Percentiles rank a stretch among this genome's conserved stretches.
These are phyloP conservation scores for Talaromyces sp. DNA, from an alignment of 2,329 filamentous ascomycete genomes.

Conservation along the genomic window DNA sequence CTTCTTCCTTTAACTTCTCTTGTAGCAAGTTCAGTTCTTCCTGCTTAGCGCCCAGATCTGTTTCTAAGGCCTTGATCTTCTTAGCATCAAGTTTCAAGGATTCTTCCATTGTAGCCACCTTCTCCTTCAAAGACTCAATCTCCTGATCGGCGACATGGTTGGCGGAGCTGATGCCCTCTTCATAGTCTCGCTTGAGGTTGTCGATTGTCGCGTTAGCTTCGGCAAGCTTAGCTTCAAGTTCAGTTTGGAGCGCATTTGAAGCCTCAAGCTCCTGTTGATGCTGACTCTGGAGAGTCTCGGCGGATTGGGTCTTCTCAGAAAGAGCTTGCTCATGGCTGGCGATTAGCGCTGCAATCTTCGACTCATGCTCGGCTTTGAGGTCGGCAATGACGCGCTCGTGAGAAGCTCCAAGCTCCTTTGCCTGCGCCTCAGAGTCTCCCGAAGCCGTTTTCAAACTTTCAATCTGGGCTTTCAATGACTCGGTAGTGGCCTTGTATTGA, in stretches of 20 bases:
- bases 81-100: slow-evolving; percentile 30
- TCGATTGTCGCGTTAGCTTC: slow-evolving; percentile 34
- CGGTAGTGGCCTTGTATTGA: slow-evolving; percentile 26
- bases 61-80: slow-evolving; percentile 34
- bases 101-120: slow-evolving; percentile 32
- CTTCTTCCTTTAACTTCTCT: slow-evolving; percentile 36
- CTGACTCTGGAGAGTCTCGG: slow-evolving; percentile 31
- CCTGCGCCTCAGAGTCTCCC: slow-evolving; percentile 23
- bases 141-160: slow-evolving; percentile 34
- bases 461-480: slow-evolving; percentile 34
- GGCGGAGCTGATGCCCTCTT: slow-evolving; percentile 32
- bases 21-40: slow-evolving; percentile 37
- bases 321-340: slow-evolving; percentile 35
- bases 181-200: slow-evolving; percentile 27
- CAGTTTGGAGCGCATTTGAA: slow-evolving; percentile 31
- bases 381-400: slow-evolving; percentile 30
- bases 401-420: slow-evolving; percentile 27
- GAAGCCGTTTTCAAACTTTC: slow-evolving; percentile 24
- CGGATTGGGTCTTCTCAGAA: slow-evolving; percentile 29
- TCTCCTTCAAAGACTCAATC: slow-evolving; percentile 35
- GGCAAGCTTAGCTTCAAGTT: slow-evolving; percentile 33
- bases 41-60: slow-evolving; percentile 34
- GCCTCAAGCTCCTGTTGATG: slow-evolving; percentile 34
- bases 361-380: slow-evolving; percentile 31
- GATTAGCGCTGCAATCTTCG: slow-evolving; percentile 23